These are phyloP conservation scores for Umbelopsis sp. DNA, from an alignment of 192 early-diverging fungal genomes.

Conservation along the genomic window DNA sequence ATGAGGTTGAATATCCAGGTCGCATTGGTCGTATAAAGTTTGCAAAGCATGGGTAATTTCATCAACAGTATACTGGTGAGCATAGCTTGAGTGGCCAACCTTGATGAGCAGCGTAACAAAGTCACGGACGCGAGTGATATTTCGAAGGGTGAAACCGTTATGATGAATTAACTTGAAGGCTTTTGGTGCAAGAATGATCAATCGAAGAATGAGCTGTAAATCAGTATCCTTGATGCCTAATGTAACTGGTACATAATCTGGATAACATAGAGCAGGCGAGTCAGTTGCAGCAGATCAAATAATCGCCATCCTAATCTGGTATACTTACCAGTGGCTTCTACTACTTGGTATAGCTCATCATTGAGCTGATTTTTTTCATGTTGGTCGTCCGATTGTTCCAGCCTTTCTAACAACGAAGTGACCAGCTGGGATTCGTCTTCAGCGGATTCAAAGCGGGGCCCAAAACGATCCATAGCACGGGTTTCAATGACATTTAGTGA, in stretches of 20 bases:
- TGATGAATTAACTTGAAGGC: background rate
- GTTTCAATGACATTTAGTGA: constrained; percentile 10
- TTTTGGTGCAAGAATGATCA: background rate
- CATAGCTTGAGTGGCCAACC: background rate
- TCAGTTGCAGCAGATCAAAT: too few relatives aligned
- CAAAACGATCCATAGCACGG: background rate
- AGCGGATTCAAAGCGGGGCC: constrained; percentile 11
- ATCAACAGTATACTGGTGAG: constrained; percentile 1
- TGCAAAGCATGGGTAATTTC: background rate
- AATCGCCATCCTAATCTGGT: background rate
- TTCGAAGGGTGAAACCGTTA: constrained; percentile 1
- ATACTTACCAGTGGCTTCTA: background rate
- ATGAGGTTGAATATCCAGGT: constrained; percentile 8
- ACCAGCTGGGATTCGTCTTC: constrained; percentile 13
- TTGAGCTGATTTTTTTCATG: background rate
- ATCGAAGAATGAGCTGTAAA: background rate
- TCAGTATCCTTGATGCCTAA: constrained; percentile 4
- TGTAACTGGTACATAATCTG: constrained; percentile 8
- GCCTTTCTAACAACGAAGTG: background rate
- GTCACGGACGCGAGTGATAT: background rate
- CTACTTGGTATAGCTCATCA: background rate
- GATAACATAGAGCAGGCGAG: too few relatives aligned
- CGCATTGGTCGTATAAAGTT: background rate
- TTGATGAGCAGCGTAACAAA: background rate
- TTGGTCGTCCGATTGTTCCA: background rate